phyloP scores from a whole-genome alignment of 768 basidiomycete species.

The Agaricus blazei region DNA sequence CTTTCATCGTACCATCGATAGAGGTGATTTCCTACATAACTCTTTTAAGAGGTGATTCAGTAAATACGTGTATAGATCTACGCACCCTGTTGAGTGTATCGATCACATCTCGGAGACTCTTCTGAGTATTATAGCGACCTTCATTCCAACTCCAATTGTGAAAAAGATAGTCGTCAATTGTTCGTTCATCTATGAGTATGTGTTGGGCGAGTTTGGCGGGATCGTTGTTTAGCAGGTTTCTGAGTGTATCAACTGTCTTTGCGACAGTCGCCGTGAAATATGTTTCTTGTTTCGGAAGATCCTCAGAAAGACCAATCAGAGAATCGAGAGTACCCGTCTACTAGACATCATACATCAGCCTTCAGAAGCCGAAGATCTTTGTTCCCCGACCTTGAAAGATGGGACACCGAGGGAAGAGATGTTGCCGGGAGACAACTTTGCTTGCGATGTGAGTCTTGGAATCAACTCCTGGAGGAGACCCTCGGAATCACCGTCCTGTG shows the following conservation, averaged over 20 bases:
- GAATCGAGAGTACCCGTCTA: conserved; percentile 93
- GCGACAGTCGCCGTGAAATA: conserved; percentile 86
- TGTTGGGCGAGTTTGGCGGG: conserved; percentile 70
- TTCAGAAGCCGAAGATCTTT: conserved; percentile 9
- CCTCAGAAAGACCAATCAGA: conserved; percentile 85
- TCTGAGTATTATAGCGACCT: conserved; percentile 82
- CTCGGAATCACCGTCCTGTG: conserved; percentile 82
- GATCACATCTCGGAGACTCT: conserved; percentile 76
- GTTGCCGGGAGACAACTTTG: conserved; percentile 42
- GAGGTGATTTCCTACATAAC: conserved; percentile 79
- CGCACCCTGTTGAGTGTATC: conserved; percentile 82
- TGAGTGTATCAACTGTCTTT: conserved; percentile 91
- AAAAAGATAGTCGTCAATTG: conserved; percentile 76
- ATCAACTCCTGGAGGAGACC: conserved; percentile 62
- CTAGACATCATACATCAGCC: conserved; percentile 11
- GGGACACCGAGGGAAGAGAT: conserved; percentile 73
- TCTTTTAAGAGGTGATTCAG: conserved; percentile 4
- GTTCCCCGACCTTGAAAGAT: conserved; percentile 74
- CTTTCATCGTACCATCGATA: conserved; percentile 92
- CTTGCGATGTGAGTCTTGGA: conserved; percentile 55
- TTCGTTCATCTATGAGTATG: conserved; percentile 72
- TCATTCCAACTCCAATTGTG: conserved; percentile 90
- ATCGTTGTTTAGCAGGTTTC: conserved; percentile 87
- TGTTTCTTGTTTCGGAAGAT: conserved; percentile 85
- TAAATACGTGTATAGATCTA: neutral